Base-by-base conservation (phyloP, 2,329 filamentous ascomycete genomes). In the Beauveria sp. region DNA sequence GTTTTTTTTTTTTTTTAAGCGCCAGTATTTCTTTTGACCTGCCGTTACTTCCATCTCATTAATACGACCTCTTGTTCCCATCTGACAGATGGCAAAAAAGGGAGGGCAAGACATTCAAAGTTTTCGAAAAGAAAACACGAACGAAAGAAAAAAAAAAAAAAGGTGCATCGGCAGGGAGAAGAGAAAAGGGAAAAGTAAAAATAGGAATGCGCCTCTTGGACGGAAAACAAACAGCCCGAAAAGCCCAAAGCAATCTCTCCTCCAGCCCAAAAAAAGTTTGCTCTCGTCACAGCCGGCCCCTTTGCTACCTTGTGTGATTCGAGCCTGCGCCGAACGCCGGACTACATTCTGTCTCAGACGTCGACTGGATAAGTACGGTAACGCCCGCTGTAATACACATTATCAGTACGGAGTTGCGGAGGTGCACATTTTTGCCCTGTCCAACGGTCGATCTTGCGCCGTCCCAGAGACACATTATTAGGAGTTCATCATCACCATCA, bases 71-170 rank as follows among this genome's bases (percentile, higher is more conserved):
- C 41, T 56, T 37, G 47, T 56, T 37, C 54, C 18, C 54, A 56
- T 56, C 43, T 56, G 54, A 47, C n/a, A 56, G 54, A 56, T 56
- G n/a, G 43, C 14, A 26, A 47, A 56, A 56, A 18, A 30, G 40
- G 12, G 10, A 24, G 24, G 40, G 7, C 54, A 47, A 56, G 54
- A 56, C 54, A 56, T 47, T 47, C 14, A 1, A 47, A 47, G 26
- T 8, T 37, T 47, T 12, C 2, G 5, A 20, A 20, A 53, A 53
- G 22, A 20, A 8, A n/a, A 55, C 5, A 40, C 10, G 3, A 3
- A 5, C 2, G 16, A n/a, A 24, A 41, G 20, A 54, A 55, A 8
- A 55, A 55, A 8, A 55, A 55, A 30, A 43, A 43, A n/a, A 43
- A n/a, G 8, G 5, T 43, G 40, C 41, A 20, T 20, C 3, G 34